Base-by-base conservation (phyloP, 192 early-diverging fungal species). In the Obelidium mucronatum region DNA sequence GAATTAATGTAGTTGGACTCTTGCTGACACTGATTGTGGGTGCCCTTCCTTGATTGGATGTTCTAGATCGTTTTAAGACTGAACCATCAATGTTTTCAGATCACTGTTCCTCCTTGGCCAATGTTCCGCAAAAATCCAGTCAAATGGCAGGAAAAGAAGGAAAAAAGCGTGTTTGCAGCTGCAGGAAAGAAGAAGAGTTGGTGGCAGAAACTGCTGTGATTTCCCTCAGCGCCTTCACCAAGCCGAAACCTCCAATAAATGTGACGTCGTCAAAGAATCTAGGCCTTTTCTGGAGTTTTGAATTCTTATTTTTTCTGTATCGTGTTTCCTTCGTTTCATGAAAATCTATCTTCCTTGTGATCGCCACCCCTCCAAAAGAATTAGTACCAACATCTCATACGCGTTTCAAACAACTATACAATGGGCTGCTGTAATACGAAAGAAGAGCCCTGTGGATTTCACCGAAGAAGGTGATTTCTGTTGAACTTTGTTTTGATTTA, bases 101-200 rank as follows among this genome's bases (percentile, higher is more conserved):
- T 72, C 37, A n/a, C 17, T 22, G 69, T 72, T 17, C 69, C 69
- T 2, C 69, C 69, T 2, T 72, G 69, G 69, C 69, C 69, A n/a
- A 58, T 72, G 35, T 58, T 72, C n/a, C 69, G 69, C 1, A 30
- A 6, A 17, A 33, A 72, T 58, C 54, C 69, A 22, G 55, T 72
- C 1, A 72, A 72, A 40, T 72, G 69, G 69, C 69, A 42, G 15
- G 24, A 31, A 24, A 77, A 31, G 36, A 35, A 36, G 6, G 55
- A 69, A 34, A 74, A 69, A 26, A 24, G 17, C 19, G 37, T 56
- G 37, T 17, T 28, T 67, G 40, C 22, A 53, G 22, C 42, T 8
- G 24, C 37, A 13, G 51, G 52, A 24, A 30, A 70, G 35, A 52
- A 40, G 60, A 53, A 60, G 52, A 51, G 60, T 67, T 54, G 58